phyloP scores from a whole-genome alignment of 805 yeast species.

The Ogataea naganishii region DNA sequence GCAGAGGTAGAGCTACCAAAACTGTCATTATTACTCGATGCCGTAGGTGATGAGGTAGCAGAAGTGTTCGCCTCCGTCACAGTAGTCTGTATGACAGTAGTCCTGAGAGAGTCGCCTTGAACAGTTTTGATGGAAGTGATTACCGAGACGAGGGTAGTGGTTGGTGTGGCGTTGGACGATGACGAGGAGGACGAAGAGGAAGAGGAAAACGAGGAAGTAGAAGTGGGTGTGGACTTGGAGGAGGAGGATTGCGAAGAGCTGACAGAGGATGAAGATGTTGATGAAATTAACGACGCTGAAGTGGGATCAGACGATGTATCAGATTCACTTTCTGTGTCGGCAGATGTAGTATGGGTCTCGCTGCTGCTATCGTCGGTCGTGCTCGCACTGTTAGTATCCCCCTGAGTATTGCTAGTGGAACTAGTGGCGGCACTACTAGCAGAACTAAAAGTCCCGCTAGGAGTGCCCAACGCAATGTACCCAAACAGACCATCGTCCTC shows the following conservation, averaged over 20 bases:
- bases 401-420: conserved; percentile 2
- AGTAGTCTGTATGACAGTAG: conserved; percentile 17
- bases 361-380: no score
- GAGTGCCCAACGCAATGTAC: conserved; percentile 11
- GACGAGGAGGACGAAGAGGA: conserved; percentile 14
- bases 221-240: conserved; percentile 1
- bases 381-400: conserved; percentile 2
- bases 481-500: conserved; percentile 12
- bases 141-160: conserved; percentile 18
- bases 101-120: conserved; percentile 21
- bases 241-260: neutral
- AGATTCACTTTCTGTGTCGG: no score
- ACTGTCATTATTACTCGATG: no score
- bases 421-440: neutral
- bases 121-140: conserved; percentile 26
- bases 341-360: no score
- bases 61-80: conserved; percentile 13
- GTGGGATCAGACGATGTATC: conserved; percentile 1
- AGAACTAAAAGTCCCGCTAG: conserved; percentile 1
- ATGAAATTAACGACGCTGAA: conserved; percentile 4
- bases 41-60: conserved; percentile 7
- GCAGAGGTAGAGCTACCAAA: conserved; percentile 4
- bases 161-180: conserved; percentile 12
- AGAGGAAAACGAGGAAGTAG: conserved; percentile 10
- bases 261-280: conserved; percentile 3